A percentile compares a stretch with the other conserved stretches of the same genome.
phyloP scores from a whole-genome alignment of 2,329 filamentous ascomycete species.

The Venturia aucupariae region DNA sequence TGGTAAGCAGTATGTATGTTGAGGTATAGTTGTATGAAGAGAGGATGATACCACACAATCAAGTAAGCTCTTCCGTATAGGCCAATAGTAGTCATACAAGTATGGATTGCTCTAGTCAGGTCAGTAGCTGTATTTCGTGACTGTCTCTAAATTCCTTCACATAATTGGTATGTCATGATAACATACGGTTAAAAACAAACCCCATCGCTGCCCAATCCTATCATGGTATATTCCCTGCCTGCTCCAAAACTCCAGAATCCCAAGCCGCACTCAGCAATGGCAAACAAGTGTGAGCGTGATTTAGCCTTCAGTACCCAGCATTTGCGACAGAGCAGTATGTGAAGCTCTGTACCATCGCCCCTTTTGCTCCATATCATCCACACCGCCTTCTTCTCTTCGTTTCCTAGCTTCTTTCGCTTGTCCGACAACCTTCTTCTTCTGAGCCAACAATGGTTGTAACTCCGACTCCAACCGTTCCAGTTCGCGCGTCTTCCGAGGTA shows the following conservation, averaged over 20 bases:
- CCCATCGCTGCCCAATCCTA: neutral
- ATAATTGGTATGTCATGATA: neutral
- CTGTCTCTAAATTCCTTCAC: neutral
- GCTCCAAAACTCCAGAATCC: neutral
- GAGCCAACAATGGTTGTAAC: conserved; percentile 57
- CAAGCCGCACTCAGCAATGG: neutral
- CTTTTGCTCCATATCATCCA: conserved; percentile 66
- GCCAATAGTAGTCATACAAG: too few relatives aligned
- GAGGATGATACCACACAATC: too few relatives aligned
- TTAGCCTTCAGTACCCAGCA: conserved; percentile 47
- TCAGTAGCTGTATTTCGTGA: neutral
- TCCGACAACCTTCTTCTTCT: conserved; percentile 53
- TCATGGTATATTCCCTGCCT: neutral
- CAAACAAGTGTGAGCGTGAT: neutral
- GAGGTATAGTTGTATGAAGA: too few relatives aligned
- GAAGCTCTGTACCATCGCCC: conserved; percentile 66
- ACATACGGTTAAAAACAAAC: neutral
- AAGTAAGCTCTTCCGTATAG: too few relatives aligned
- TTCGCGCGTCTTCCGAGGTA: conserved; percentile 58
- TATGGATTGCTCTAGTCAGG: neutral
- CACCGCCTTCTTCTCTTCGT: conserved; percentile 56
- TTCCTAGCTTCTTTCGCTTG: conserved; percentile 63
- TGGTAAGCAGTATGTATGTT: too few relatives aligned
- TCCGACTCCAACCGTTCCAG: conserved; percentile 59
- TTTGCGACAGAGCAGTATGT: conserved; percentile 53